Conservation (phyloP, 257 asterid species). For the Anisodus tanguticus region DNA sequence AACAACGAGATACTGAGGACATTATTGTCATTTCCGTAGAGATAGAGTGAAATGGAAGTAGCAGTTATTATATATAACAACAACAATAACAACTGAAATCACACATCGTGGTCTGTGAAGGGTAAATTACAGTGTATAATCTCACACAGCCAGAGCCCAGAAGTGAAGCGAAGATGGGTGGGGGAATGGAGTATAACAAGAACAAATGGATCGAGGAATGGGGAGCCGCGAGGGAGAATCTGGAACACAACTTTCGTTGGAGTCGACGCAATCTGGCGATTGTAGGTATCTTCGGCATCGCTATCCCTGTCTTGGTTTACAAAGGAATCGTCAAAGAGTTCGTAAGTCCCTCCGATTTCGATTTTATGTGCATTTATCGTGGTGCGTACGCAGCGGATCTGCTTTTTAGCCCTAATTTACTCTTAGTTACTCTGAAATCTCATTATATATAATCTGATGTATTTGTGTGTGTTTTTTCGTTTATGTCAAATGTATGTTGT, state of each 20-base stretch:
- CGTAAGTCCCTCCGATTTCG: conserved; percentile 44
- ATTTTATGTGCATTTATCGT: no score
- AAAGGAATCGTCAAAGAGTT: conserved; percentile 89
- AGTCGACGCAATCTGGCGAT: conserved; percentile 84
- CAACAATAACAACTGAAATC: no score
- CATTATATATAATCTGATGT: no score
- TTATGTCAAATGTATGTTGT: not conserved
- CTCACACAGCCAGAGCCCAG: no score
- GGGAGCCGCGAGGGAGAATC: conserved; percentile 79
- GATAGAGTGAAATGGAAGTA: no score
- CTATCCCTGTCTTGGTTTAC: conserved; percentile 74
- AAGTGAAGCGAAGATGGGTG: conserved; percentile 62
- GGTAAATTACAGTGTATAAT: no score
- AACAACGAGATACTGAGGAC: no score
- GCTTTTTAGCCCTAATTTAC: not conserved
- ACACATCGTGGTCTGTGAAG: no score
- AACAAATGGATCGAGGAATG: conserved; percentile 92
- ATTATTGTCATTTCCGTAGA: no score
- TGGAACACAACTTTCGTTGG: conserved; percentile 91
- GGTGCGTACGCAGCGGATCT: not conserved
- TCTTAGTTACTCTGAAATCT: no score
- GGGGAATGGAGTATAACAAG: conserved; percentile 89
- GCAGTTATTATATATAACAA: no score
- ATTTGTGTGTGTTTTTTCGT: no score
- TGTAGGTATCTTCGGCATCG: conserved; percentile 87